Base-by-base conservation (phyloP, 2,329 filamentous ascomycete genomes). In the Cercospora sp. region DNA sequence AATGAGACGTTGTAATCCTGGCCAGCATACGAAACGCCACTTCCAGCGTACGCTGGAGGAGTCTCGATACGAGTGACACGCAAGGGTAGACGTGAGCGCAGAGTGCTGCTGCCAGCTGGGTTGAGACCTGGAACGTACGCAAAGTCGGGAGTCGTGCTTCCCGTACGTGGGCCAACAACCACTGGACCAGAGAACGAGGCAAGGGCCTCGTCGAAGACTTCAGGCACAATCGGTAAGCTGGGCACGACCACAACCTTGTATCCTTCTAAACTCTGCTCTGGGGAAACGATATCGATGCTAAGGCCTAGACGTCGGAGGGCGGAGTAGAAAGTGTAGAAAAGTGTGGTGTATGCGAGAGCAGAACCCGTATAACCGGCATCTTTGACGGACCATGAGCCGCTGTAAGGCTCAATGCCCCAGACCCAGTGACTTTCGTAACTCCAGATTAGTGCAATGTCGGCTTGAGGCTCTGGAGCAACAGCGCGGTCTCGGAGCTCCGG, bases 211-310 rank as follows among this genome's bases (percentile, higher is more conserved):
- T 73, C 63, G 66, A 74, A 73, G 8, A 60, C 16, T 2, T 68
- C 64, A 1, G 69, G 70, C 12, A 73, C 72, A 45, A 74, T 73
- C 3, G 72, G 72, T 5, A 74, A 68, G 30, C 67, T 71, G 18
- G 72, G 72, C 13, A 74, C 71, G 12, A 74, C 63, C 7, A 72
- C 67, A 66, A 72, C 68, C 40, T 73, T 73, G 64, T 74, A 74
- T 1, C 67, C 66, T 30, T 63, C 57, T 7, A 74, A 26, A 40
- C 55, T 63, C 45, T 73, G 70, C 20, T 72, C 69, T 3, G 71
- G 65, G 1, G 70, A 72, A 10, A 74, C 71, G 33, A 74, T 65
- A n/a, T 74, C 73, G 40, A 73, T 65, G 60, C 68, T 71, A 7
- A 74, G 64, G 16, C 70, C 70, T 0, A 74, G 69, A 9, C 70